A percentile compares a stretch with the other conserved stretches of the same genome.
These are phyloP conservation scores for Psilocybe cubensis DNA, from an alignment of 768 basidiomycete genomes.

Conservation along the genomic window DNA sequence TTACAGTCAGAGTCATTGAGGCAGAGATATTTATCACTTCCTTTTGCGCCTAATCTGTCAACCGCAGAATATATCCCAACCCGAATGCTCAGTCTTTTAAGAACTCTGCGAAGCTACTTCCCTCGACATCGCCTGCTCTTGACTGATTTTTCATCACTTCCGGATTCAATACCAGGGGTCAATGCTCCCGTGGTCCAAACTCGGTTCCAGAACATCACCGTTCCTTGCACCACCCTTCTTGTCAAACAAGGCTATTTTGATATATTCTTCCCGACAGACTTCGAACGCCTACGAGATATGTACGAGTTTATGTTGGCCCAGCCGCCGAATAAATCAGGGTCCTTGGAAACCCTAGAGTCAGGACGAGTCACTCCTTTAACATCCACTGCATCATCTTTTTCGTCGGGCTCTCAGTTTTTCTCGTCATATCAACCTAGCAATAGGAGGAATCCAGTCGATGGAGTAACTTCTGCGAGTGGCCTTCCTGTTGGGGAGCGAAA, in stretches of 20 bases:
- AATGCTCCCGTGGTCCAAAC: slow-evolving; percentile 96
- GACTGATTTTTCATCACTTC: slow-evolving; percentile 89
- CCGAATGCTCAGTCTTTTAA: slow-evolving; percentile 82
- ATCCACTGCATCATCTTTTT: slow-evolving; percentile 49
- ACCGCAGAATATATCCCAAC: slow-evolving; percentile 92
- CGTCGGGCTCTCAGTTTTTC: slow-evolving; percentile 70
- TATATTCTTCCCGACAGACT: slow-evolving; percentile 97
- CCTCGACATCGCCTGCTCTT: slow-evolving; percentile 94
- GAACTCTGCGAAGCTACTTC: slow-evolving; percentile 80
- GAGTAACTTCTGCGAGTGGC: slow-evolving; percentile 75
- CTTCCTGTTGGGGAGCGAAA: slow-evolving; percentile 81
- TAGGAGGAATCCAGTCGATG: slow-evolving; percentile 67
- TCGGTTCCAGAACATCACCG: slow-evolving; percentile 78
- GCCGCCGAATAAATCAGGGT: slow-evolving; percentile 34
- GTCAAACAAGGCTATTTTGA: slow-evolving; percentile 97
- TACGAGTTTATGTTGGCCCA: slow-evolving; percentile 83
- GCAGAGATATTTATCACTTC: slow-evolving; percentile 67
- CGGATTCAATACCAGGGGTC: slow-evolving; percentile 79
- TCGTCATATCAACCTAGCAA: slow-evolving; percentile 61
- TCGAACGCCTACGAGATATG: slow-evolving; percentile 83
- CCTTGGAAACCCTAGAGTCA: slow-evolving; percentile 30
- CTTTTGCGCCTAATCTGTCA: slow-evolving; percentile 91
- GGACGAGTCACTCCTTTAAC: slow-evolving; percentile 57
- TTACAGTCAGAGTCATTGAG: slow-evolving; percentile 60
- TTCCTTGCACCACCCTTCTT: slow-evolving; percentile 88